Evolutionary conservation across 176 grass and related monocot genomes (phyloP), one percentile per base, ranked within the genome.

Genomic region (Otatea glauca): DNA sequence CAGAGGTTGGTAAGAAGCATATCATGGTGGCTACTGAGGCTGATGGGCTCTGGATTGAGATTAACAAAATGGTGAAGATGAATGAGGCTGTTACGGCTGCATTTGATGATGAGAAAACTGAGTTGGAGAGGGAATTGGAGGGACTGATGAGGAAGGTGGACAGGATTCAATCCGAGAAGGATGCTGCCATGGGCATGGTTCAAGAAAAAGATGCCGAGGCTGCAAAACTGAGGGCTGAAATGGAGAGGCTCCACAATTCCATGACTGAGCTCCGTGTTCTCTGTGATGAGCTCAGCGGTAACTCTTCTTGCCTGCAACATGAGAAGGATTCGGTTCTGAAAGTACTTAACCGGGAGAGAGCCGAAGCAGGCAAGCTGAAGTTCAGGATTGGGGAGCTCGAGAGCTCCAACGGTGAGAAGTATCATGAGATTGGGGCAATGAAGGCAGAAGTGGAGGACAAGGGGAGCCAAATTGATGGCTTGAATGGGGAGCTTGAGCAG

Each of bases 161-260:
- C 4, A 21, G 0, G n/a, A 55, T 86, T 80, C 48, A 70, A n/a
- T 13, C 49, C 10, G 89, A 98, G 73, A 98, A 98, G 73, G 87
- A 85, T 54, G 39, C 14, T 6, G 56, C 65, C 7, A 32, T 78
- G 24, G 12, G 1, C 37, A 42, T 58, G 56, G 56, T 39, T 0
- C n/a, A 2, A 32, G 37, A 74, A 27, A 91, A 92, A 81, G 83
- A 87, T 37, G 82, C 6, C 1, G 83, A 90, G 61, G 38, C 77
- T 72, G 7, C 2, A 45, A 59, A 87, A 35, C 27, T 93, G 16
- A 70, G 16, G 15, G 61, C 13, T 37, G 58, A 92, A 59, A 1
- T 94, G 38, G 14, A 59, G 16, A 29, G 29, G 27, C 85, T 94
- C 18, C 9, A 1, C 0, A 15, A 1, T 20, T 34, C 50, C 10